Evolutionary conservation across 2,329 filamentous ascomycete species (phyloP).

Genomic region (Colletotrichum horii): DNA sequence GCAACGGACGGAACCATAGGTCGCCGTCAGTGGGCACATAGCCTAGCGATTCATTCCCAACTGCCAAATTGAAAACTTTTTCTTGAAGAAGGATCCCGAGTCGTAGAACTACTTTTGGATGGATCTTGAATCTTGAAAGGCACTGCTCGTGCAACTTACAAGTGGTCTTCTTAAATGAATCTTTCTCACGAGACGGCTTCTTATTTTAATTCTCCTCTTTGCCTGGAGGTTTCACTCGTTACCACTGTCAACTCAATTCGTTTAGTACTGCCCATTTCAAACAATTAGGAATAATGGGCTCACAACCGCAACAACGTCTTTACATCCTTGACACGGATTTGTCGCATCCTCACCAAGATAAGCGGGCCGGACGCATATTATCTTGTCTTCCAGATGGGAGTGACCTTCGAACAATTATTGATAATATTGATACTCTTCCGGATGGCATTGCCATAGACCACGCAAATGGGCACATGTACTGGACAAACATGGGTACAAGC

Average conservation of each 20-base stretch:
- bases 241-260: background rate
- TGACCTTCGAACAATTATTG: background rate
- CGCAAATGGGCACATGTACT: background rate
- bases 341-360: background rate
- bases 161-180: background rate
- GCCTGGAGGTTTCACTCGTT: background rate
- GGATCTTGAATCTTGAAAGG: background rate
- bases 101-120: background rate
- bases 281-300: background rate
- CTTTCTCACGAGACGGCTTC: background rate
- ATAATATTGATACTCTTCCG: background rate
- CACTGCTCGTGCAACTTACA: background rate
- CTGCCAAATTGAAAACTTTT: background rate
- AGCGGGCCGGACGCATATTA: background rate
- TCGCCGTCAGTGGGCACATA: background rate
- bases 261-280: background rate
- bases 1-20: background rate
- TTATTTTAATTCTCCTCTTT: background rate
- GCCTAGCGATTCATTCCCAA: background rate
- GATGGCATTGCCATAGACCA: constrained; percentile 1
- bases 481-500: constrained; percentile 6
- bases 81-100: background rate
- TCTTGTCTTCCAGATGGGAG: background rate
- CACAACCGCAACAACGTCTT: background rate
- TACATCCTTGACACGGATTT: constrained; percentile 8